Evolutionary conservation across 495 filamentous ascomycete genomes (phyloP), one percentile per base, ranked within the genome.

Genomic region (Pseudoneurospora amorphoporcata): DNA sequence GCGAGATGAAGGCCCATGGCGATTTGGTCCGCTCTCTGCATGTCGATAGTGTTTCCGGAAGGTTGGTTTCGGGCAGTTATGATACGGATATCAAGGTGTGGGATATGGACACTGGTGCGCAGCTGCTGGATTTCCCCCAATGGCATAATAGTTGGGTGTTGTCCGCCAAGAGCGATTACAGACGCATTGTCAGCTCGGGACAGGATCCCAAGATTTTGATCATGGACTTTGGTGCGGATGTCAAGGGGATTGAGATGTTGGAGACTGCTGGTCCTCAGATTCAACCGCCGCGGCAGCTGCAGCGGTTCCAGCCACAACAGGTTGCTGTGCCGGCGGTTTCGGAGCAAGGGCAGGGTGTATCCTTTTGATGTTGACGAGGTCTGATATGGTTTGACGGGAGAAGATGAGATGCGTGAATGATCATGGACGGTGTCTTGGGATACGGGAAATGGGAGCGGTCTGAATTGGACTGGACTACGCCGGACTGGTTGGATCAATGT

Each of bases 61-160:
- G 96, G 69, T 87, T 99, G 39, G 87, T 98, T 69, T 95, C 90
- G 72, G 96, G 93, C 5, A 95, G 92, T 80, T 99, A 99, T 78
- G 95, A 99, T 80, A 92, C 91, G 75, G 87, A 92, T 75, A 92
- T 99, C 78, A 97, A 95, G 81, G 93, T 97, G 6, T 97, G 91
- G 79, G 92, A 97, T 75, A 88, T 93, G 75, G 88, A 90, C 68
- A 89, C 88, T 5, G 94, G 94, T 39, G 84, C 88, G 68, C 83
- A 90, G 45, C 86, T 92, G 39, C 86, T 94, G 69, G 88, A 92
- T 72, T 92, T 97, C 73, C 91, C 92, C 19, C 90, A 91, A 70
- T 98, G 93, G 93, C 95, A 97, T 45, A 90, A 91, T 17, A 97
- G 93, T 77, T 98, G 96, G 96, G 96, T 98, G 76, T 82, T 99